These are phyloP conservation scores for Jaapia argillacea DNA, from an alignment of 768 basidiomycete genomes.

Conservation along the genomic window DNA sequence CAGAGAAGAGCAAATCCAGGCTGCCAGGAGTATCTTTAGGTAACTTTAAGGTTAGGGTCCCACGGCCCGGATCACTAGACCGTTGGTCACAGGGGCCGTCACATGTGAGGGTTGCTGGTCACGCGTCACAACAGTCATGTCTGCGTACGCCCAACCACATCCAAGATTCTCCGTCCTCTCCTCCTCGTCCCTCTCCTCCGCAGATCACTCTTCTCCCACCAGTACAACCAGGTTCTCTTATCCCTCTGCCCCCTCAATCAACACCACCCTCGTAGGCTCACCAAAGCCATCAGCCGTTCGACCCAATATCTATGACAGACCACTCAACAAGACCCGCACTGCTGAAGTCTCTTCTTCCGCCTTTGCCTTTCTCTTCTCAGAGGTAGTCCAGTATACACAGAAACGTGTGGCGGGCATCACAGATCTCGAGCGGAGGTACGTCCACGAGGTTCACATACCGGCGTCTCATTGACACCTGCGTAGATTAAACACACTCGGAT, in stretches of 20 bases:
- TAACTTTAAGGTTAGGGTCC: background rate
- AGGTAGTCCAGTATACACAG: slow-evolving; percentile 93
- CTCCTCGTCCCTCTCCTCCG: slow-evolving; percentile 38
- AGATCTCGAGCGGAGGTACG: slow-evolving; percentile 87
- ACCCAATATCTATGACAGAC: slow-evolving; percentile 83
- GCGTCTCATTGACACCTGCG: background rate
- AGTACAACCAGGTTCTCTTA: slow-evolving; percentile 65
- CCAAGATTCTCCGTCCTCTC: slow-evolving; percentile 63
- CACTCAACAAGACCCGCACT: slow-evolving; percentile 77
- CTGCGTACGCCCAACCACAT: slow-evolving; percentile 50
- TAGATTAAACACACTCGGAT: slow-evolving; percentile 88
- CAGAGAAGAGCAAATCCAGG: too few relatives aligned
- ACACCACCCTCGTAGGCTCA: slow-evolving; percentile 28
- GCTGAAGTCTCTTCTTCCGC: slow-evolving; percentile 78
- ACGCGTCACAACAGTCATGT: slow-evolving; percentile 24
- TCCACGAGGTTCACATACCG: background rate
- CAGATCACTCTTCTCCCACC: slow-evolving; percentile 42
- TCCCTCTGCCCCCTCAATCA: slow-evolving; percentile 42
- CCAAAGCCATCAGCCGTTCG: slow-evolving; percentile 30
- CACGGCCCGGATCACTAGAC: too few relatives aligned
- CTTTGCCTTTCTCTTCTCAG: slow-evolving; percentile 86
- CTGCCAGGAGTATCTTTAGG: too few relatives aligned
- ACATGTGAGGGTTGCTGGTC: background rate
- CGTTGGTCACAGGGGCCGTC: background rate
- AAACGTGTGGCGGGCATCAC: slow-evolving; percentile 90